phyloP scores from a whole-genome alignment of 345 rosid genomes.

The Murraya koenigii region DNA sequence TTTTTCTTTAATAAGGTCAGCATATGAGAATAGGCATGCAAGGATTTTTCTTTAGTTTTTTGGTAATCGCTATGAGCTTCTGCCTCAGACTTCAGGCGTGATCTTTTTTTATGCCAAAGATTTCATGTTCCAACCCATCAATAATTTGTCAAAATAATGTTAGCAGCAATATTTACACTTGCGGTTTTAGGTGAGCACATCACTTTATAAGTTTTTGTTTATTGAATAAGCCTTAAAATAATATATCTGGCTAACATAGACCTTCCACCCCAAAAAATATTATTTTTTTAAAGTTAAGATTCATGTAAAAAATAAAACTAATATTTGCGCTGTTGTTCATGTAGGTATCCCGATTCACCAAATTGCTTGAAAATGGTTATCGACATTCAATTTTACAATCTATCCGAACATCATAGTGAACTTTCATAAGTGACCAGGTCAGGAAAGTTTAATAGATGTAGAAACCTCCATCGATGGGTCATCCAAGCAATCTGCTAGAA shows the following conservation, averaged over 20 bases:
- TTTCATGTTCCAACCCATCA: slow-evolving; percentile 24
- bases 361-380: slow-evolving; percentile 8
- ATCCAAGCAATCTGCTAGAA: not conserved
- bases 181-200: slow-evolving; percentile 36
- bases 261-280: no score
- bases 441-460: not conserved
- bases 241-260: no score
- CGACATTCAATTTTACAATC: not conserved
- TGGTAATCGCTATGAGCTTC: slow-evolving; percentile 16
- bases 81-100: slow-evolving; percentile 15
- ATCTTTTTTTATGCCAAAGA: slow-evolving; percentile 27
- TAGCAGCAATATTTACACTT: slow-evolving; percentile 25
- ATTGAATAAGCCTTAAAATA: not conserved
- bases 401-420: not conserved
- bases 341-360: slow-evolving; percentile 27
- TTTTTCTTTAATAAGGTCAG: slow-evolving; percentile 32
- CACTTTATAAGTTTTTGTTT: not conserved
- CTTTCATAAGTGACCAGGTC: not conserved
- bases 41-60: slow-evolving; percentile 26
- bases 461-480: not conserved
- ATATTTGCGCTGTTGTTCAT: not conserved
- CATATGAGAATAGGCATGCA: slow-evolving; percentile 20
- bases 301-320: not conserved
- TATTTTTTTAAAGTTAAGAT: not conserved
- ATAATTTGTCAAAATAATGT: slow-evolving; percentile 21